Base-by-base conservation (phyloP, 2,329 filamentous ascomycete genomes). In the Cercospora zeina region DNA sequence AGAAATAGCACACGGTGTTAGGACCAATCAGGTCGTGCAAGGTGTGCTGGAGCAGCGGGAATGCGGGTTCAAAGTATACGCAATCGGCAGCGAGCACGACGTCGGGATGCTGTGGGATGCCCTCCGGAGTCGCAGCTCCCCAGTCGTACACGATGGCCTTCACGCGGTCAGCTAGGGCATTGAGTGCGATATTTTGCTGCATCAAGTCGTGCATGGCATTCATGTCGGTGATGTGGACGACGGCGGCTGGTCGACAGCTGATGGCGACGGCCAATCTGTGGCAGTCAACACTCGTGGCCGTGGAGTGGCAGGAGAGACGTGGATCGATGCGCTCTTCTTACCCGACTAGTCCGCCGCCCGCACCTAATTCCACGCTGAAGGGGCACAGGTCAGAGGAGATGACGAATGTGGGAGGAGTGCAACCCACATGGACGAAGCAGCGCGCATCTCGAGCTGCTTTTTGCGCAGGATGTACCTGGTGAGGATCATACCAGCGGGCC, bases 41-140 rank as follows among this genome's bases (percentile, higher is more conserved):
- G 5, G 93, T 97, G 66, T 86, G 79, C 72, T 95, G 83, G 51
- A 99, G 83, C 34, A 97, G 81, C 31, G 93, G 93, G 73, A 97
- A 97, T 1, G 95, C 91, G 2, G 93, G 92, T 77, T 97, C 95
- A 75, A 96, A 96, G 80, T 97, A 99, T 54, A 96, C 92, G 77
- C 93, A 97, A 76, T 97, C 95, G 42, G 93, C 93, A 3, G 95
- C 95, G n/a, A 97, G 83, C 60, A 99, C 87, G 59, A 96, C 81
- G 70, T 93, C 87, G 39, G 70, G 65, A 16, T 92, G 91, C 65
- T 84, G 84, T 68, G 81, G 80, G 55, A 80, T 65, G 60, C 69
- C 58, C 62, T 76, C 59, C 63, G 78, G 74, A 33, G 74, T 72
- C 14, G 79, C 71, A 33, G 77, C 72, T 16, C 82, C 83, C 93